Evolutionary conservation across 2,329 filamentous ascomycete species (phyloP), one percentile per base, ranked within the genome.

Genomic region (Botrytis fragariae): DNA sequence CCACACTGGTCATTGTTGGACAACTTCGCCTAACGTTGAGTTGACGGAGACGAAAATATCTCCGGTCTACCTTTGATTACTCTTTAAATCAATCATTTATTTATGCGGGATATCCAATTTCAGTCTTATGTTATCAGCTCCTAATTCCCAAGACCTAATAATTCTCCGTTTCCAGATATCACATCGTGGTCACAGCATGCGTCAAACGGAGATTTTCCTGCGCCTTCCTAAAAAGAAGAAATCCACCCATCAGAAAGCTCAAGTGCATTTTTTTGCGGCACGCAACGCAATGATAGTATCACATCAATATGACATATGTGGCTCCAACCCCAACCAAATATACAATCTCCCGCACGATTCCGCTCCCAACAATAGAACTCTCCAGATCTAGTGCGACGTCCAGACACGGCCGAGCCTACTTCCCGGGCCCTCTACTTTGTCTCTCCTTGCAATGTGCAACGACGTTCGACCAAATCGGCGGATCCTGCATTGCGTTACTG

Each of bases 221-320:
- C 22, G 37, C 10, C 1, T 57, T 39, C 48, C 48, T 54, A 42
- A 42, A 25, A 18, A 37, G 64, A 68, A 29, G 39, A 42, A 18
- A 57, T 22, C n/a, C 48, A 57, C 64, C 48, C 32, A 67, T 25
- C 61, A 63, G 42, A 44, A 57, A 20, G 35, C 44, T 57, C 44
- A 67, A 59, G 61, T 45, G 37, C 37, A 70, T 42, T n/a, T 44
- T 59, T 54, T 8, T 65, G 70, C 44, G 48, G 57, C 29, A 72
- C 45, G 16, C n/a, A 54, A 42, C 37, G 60, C 45, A 44, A 39
- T 64, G 22, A 37, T 35, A 42, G 61, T 72, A 32, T 57, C 37
- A 60, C 37, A 68, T 29, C 63, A 61, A 71, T 29, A 68, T 68
- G 71, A 72, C 42, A 72, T 69, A 72, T 60, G 64, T 68, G 62